Conservation (phyloP, 768 basidiomycete genomes). For the Hericium alpestre region DNA sequence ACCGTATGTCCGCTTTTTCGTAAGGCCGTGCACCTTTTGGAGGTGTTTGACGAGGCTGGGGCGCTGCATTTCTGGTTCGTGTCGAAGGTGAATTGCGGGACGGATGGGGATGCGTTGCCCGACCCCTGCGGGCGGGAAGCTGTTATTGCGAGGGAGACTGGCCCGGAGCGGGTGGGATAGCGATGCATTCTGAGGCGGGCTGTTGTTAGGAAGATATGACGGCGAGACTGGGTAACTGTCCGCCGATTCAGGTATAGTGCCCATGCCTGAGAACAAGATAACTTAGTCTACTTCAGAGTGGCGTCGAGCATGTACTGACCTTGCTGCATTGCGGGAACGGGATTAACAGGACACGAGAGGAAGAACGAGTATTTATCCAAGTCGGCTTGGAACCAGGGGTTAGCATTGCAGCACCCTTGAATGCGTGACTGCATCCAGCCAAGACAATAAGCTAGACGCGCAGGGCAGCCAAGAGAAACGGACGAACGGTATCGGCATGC, state of each 20-base stretch:
- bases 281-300: background rate
- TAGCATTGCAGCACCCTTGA: slow-evolving; percentile 6
- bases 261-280: background rate
- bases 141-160: slow-evolving; percentile 10
- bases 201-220: background rate
- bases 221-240: background rate
- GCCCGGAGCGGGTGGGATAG: slow-evolving; percentile 3
- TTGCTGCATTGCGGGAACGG: background rate
- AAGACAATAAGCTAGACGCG: background rate
- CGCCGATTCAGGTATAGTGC: background rate
- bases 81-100: background rate
- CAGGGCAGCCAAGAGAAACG: background rate
- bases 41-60: slow-evolving; percentile 12
- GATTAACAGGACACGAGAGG: slow-evolving; percentile 5
- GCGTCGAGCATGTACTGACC: background rate
- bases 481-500: slow-evolving; percentile 10
- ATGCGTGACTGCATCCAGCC: slow-evolving; percentile 2
- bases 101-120: background rate
- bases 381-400: slow-evolving; percentile 8
- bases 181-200: background rate
- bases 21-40: slow-evolving; percentile 13
- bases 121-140: slow-evolving; percentile 6
- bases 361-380: slow-evolving; percentile 5
- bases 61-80: slow-evolving; percentile 1
- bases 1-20: slow-evolving; percentile 14